Evolutionary conservation across 164 flowering plant species (phyloP).

Genomic region (Nymphaea colorata): DNA sequence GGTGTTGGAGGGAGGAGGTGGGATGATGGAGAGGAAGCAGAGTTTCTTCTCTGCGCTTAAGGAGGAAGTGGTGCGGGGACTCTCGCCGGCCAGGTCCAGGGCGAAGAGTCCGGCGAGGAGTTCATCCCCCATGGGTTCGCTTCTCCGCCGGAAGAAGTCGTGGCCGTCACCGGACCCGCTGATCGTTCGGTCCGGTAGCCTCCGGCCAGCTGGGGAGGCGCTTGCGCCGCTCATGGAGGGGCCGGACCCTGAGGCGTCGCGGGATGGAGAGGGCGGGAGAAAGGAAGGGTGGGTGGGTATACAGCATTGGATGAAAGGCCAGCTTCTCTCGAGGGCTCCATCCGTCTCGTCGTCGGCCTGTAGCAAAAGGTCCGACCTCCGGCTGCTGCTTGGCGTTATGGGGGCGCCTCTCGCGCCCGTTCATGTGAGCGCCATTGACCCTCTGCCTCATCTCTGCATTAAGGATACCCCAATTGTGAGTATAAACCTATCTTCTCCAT

Average conservation of each 20-base stretch:
- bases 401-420: constrained; percentile 81
- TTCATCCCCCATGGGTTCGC: constrained; percentile 41
- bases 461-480: constrained; percentile 65
- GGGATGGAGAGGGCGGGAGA: constrained; percentile 32
- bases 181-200: constrained; percentile 60
- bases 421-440: constrained; percentile 39
- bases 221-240: constrained; percentile 81
- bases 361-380: constrained; percentile 58
- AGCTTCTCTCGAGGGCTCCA: constrained; percentile 21
- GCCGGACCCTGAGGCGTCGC: constrained; percentile 45
- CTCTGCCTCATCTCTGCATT: constrained; percentile 51
- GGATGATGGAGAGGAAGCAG: constrained; percentile 67
- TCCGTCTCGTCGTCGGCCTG: constrained; percentile 18
- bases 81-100: constrained; percentile 63
- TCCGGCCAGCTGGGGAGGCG: constrained; percentile 60
- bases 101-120: constrained; percentile 16
- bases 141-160: constrained; percentile 34
- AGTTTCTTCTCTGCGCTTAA: constrained; percentile 68
- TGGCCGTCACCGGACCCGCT: constrained; percentile 31
- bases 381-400: constrained; percentile 54
- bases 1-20: neutral
- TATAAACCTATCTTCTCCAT: neutral
- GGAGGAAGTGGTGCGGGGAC: constrained; percentile 62
- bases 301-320: constrained; percentile 81
- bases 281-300: constrained; percentile 31